These are phyloP conservation scores for Globisporangium barbulae DNA, from an alignment of 352 stramenopile species.

Conservation along the genomic window DNA sequence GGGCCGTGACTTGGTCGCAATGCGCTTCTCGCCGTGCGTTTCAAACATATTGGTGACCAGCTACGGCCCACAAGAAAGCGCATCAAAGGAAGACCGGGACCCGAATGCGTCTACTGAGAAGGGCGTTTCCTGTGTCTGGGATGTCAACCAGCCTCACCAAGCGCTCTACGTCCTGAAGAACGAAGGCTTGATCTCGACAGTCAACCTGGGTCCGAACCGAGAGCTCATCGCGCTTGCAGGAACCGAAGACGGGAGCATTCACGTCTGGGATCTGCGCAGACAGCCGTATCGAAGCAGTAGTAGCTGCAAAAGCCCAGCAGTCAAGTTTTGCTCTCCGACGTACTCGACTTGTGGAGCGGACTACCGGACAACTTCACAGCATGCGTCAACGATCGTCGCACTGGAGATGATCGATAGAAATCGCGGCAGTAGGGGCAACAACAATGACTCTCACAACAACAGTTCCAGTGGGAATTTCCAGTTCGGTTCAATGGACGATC, in stretches of 20 bases:
- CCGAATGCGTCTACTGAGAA: conserved; percentile 29
- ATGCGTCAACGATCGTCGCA: conserved; percentile 43
- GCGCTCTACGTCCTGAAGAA: conserved; percentile 43
- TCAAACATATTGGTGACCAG: conserved; percentile 48
- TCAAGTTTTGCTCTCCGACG: conserved; percentile 35
- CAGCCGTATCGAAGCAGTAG: conserved; percentile 8
- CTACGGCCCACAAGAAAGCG: conserved; percentile 21
- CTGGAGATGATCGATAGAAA: conserved; percentile 34
- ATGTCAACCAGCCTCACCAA: conserved; percentile 49
- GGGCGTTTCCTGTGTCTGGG: conserved; percentile 61
- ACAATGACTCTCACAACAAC: background rate
- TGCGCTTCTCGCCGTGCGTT: conserved; percentile 49
- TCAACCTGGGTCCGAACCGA: conserved; percentile 40
- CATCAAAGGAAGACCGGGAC: conserved; percentile 1
- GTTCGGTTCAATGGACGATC: conserved; percentile 71
- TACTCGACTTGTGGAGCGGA: conserved; percentile 61
- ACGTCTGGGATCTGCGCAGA: conserved; percentile 62
- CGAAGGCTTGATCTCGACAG: conserved; percentile 40
- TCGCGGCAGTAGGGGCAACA: background rate
- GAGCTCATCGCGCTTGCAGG: conserved; percentile 55
- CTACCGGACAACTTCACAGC: conserved; percentile 32
- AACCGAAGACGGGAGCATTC: conserved; percentile 59
- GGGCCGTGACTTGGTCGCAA: conserved; percentile 25
- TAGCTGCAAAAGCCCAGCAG: background rate
- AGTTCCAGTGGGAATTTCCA: conserved; percentile 45